Conservation (phyloP, 2,329 filamentous ascomycete genomes). For the Trichoderma sp. region DNA sequence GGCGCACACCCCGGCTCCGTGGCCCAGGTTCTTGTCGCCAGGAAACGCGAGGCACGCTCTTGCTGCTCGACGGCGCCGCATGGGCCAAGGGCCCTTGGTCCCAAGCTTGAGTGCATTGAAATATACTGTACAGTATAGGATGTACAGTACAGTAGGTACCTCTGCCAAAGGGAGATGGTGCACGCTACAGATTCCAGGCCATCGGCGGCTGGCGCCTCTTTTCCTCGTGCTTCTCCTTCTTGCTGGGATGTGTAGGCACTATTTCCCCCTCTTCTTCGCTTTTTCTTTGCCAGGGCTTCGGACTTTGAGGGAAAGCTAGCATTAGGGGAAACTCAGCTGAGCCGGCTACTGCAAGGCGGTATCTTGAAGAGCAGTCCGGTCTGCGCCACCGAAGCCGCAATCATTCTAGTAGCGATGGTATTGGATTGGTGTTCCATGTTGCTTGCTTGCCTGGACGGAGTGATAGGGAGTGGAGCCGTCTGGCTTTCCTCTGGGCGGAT, state of each 20-base stretch:
- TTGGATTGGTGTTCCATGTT: neutral
- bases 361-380: slow-evolving; percentile 3
- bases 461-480: neutral
- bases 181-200: neutral
- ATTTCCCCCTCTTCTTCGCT: neutral
- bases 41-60: slow-evolving; percentile 6
- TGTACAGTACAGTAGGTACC: neutral
- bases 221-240: neutral
- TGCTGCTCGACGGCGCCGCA: neutral
- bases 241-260: neutral
- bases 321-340: slow-evolving; percentile 5
- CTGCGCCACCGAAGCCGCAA: neutral
- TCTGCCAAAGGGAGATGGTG: neutral
- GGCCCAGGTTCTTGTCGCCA: slow-evolving; percentile 22
- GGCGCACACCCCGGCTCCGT: slow-evolving; percentile 21
- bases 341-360: neutral
- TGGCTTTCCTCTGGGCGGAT: neutral
- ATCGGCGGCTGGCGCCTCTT: neutral
- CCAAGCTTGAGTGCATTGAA: neutral
- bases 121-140: neutral
- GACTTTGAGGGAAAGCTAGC: neutral
- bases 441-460: neutral
- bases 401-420: neutral
- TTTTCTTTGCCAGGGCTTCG: slow-evolving; percentile 2
- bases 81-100: neutral